phyloP scores from a whole-genome alignment of 2,329 filamentous ascomycete species.

The Pestalotiopsis sp. region DNA sequence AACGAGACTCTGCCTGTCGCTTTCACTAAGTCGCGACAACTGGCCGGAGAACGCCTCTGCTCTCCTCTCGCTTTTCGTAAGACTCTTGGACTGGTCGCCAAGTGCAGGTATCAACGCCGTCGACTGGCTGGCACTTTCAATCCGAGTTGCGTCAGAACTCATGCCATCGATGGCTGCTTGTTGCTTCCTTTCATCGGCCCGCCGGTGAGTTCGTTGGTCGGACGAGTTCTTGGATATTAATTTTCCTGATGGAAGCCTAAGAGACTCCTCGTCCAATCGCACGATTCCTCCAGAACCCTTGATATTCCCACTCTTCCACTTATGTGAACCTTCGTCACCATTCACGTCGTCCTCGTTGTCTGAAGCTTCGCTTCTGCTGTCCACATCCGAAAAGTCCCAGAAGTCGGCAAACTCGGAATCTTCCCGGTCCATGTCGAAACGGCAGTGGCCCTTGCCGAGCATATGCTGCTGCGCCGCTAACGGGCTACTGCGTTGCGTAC shows the following conservation, averaged over 20 bases:
- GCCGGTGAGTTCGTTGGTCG: neutral
- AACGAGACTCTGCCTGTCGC: constrained; percentile 26
- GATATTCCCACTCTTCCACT: neutral
- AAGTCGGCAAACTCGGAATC: constrained; percentile 29
- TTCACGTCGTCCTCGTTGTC: neutral
- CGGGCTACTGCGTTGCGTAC: constrained; percentile 40
- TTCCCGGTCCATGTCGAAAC: constrained; percentile 22
- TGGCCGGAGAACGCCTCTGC: constrained; percentile 20
- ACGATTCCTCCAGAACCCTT: neutral
- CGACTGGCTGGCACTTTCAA: neutral
- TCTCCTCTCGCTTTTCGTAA: constrained; percentile 16
- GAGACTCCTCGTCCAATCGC: constrained; percentile 26
- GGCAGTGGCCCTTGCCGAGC: constrained; percentile 28
- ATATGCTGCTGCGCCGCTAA: constrained; percentile 49
- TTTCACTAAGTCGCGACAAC: constrained; percentile 25
- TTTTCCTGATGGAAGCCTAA: constrained; percentile 38
- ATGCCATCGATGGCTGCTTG: neutral
- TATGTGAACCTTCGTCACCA: constrained; percentile 13
- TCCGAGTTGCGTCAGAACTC: neutral
- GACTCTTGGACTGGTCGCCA: neutral
- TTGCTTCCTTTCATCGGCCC: neutral
- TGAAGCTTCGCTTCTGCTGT: neutral
- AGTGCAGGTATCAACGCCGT: neutral
- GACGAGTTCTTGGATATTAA: constrained; percentile 30
- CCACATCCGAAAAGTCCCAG: constrained; percentile 27